These are phyloP conservation scores for Trypanosoma mega DNA, from an alignment of 208 protist genomes.

Conservation along the genomic window DNA sequence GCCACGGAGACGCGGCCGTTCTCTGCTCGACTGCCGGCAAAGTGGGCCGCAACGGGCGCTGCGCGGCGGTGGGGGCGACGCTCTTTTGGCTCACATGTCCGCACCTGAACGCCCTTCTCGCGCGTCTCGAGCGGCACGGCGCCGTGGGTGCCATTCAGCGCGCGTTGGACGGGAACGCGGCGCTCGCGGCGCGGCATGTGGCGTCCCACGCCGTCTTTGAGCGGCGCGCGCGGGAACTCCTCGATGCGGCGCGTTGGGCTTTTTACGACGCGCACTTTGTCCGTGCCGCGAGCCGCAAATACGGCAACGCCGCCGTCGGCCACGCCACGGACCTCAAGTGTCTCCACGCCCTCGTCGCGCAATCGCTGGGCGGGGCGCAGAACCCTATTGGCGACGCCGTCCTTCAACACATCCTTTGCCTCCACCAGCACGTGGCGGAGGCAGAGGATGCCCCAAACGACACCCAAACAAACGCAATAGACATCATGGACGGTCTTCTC, in stretches of 20 bases:
- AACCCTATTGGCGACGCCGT: constrained; percentile 66
- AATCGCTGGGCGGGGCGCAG: constrained; percentile 58
- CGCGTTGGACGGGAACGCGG: constrained; percentile 28
- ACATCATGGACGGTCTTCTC: neutral
- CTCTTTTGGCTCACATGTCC: constrained; percentile 87
- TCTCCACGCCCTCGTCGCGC: constrained; percentile 80
- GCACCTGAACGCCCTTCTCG: constrained; percentile 73
- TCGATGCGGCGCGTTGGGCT: constrained; percentile 46
- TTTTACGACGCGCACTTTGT: constrained; percentile 77
- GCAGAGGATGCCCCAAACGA: neutral
- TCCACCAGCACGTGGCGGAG: neutral
- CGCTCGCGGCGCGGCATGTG: constrained; percentile 34
- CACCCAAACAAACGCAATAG: too few relatives aligned
- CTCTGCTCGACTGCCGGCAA: constrained; percentile 82
- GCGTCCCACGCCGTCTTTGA: constrained; percentile 60
- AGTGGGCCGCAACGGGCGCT: constrained; percentile 56
- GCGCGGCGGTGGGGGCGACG: constrained; percentile 74
- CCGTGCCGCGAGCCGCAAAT: constrained; percentile 36
- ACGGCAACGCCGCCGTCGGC: constrained; percentile 80
- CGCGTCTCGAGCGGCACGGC: constrained; percentile 65
- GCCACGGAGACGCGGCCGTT: constrained; percentile 52
- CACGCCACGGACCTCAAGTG: constrained; percentile 82
- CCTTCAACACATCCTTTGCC: constrained; percentile 49
- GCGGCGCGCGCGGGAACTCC: constrained; percentile 34
- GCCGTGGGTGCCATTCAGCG: constrained; percentile 37